Evolutionary conservation across 257 asterid species (phyloP).

Genomic region (Fraxinus anomala): DNA sequence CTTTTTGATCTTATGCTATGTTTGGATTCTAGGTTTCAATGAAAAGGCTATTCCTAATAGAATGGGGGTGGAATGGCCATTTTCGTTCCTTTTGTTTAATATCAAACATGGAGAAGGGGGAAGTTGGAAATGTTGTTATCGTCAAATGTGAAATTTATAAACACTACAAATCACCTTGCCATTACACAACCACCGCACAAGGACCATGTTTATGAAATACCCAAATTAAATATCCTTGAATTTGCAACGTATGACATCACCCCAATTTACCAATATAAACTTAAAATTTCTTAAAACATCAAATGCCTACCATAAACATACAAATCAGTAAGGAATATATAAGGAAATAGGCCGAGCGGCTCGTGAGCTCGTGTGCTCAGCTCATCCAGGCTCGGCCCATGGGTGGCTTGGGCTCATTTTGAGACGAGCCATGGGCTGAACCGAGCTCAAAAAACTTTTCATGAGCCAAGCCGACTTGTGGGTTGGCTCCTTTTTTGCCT

Average conservation of each 20-base stretch:
- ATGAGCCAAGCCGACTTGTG: too few species aligned
- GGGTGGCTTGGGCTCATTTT: too few species aligned
- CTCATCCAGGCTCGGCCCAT: too few species aligned
- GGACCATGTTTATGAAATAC: neutral
- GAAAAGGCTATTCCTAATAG: neutral
- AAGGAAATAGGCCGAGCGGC: too few species aligned
- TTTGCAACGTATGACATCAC: neutral
- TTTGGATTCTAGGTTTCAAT: too few species aligned
- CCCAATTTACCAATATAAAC: neutral
- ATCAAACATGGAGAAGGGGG: too few species aligned
- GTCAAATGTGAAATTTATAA: neutral
- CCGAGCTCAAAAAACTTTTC: too few species aligned
- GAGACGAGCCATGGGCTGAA: too few species aligned
- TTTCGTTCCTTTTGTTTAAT: neutral
- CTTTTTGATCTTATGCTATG: too few species aligned
- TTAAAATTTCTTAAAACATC: neutral
- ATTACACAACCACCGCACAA: neutral
- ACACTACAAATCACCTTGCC: neutral
- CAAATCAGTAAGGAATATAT: neutral
- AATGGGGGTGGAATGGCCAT: neutral
- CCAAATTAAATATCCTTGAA: neutral
- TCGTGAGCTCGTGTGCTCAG: too few species aligned
- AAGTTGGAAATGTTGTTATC: neutral
- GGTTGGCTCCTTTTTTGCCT: too few species aligned
- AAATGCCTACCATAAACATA: neutral